These are phyloP conservation scores for Macadamia tetraphylla DNA, from an alignment of 164 flowering plant genomes.

Conservation along the genomic window DNA sequence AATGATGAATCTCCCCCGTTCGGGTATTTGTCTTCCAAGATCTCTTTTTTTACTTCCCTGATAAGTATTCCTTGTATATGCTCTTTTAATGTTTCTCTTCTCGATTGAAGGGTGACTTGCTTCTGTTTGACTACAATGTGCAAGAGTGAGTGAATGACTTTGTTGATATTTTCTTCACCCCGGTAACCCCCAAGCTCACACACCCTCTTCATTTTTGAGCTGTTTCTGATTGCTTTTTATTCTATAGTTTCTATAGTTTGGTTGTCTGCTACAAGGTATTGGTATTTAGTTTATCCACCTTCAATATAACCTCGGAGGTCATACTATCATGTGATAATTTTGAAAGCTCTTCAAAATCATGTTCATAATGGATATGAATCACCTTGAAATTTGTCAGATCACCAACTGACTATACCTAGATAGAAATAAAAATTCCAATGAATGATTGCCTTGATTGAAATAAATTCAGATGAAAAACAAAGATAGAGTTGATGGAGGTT, in stretches of 20 bases:
- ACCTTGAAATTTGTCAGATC: no score
- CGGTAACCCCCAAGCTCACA: no score
- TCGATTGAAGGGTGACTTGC: constrained; percentile 37
- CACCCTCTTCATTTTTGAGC: no score
- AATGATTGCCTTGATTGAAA: background rate
- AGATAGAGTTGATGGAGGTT: no score
- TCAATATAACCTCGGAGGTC: background rate
- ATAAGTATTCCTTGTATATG: background rate
- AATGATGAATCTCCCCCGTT: constrained; percentile 41
- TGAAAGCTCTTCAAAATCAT: background rate
- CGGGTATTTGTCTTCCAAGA: constrained; percentile 33
- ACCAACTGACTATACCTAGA: no score
- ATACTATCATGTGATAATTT: background rate
- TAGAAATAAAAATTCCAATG: background rate
- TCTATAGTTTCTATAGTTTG: background rate
- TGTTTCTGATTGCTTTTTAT: background rate
- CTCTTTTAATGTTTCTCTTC: background rate
- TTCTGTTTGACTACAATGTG: constrained; percentile 21
- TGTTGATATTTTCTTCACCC: constrained; percentile 21
- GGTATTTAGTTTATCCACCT: background rate
- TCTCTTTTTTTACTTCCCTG: background rate
- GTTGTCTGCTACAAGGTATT: background rate
- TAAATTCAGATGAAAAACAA: background rate
- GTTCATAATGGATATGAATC: no score
- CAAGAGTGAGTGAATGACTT: constrained; percentile 83